A percentile compares a stretch with the other conserved stretches of the same genome.
phyloP scores from a whole-genome alignment of 2,329 filamentous ascomycete genomes.

The Botrytis aclada region DNA sequence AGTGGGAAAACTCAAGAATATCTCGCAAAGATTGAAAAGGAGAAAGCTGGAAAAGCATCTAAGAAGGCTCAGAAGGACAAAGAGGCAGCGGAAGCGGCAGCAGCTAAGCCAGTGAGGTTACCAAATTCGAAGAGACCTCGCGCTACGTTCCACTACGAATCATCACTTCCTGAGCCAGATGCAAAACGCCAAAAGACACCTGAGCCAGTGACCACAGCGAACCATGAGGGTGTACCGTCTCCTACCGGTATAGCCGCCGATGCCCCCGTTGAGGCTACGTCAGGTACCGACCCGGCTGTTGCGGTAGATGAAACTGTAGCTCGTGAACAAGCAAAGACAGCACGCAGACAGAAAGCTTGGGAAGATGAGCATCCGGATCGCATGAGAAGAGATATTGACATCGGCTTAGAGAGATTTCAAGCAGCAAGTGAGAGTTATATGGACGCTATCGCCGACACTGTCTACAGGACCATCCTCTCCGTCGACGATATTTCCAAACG shows the following conservation, averaged over 20 bases:
- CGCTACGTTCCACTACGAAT: slow-evolving; percentile 72
- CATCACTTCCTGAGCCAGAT: slow-evolving; percentile 48
- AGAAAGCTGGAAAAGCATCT: slow-evolving; percentile 49
- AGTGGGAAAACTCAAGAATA: slow-evolving; percentile 80
- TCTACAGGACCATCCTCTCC: slow-evolving; percentile 78
- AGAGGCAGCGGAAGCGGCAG: slow-evolving; percentile 48
- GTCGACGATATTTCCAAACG: slow-evolving; percentile 84
- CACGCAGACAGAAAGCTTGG: slow-evolving; percentile 33
- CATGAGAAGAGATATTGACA: slow-evolving; percentile 66
- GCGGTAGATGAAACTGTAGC: slow-evolving; percentile 28
- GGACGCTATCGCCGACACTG: slow-evolving; percentile 77
- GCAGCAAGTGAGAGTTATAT: slow-evolving; percentile 69
- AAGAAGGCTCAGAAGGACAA: slow-evolving; percentile 53
- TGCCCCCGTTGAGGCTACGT: slow-evolving; percentile 20
- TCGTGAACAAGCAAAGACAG: slow-evolving; percentile 34
- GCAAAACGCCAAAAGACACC: slow-evolving; percentile 42
- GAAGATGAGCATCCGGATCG: slow-evolving; percentile 47
- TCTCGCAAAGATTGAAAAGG: slow-evolving; percentile 76
- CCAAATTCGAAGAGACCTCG: slow-evolving; percentile 70
- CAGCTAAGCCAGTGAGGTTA: slow-evolving; percentile 56
- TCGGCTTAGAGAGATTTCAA: slow-evolving; percentile 72
- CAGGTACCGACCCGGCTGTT: slow-evolving; percentile 20
- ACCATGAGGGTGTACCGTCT: slow-evolving; percentile 22
- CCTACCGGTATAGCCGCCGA: slow-evolving; percentile 22
- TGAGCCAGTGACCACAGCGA: slow-evolving; percentile 26